Evolutionary conservation across 257 asterid genomes (phyloP), one percentile per base, ranked within the genome.

Genomic region (Agastache rugosa): DNA sequence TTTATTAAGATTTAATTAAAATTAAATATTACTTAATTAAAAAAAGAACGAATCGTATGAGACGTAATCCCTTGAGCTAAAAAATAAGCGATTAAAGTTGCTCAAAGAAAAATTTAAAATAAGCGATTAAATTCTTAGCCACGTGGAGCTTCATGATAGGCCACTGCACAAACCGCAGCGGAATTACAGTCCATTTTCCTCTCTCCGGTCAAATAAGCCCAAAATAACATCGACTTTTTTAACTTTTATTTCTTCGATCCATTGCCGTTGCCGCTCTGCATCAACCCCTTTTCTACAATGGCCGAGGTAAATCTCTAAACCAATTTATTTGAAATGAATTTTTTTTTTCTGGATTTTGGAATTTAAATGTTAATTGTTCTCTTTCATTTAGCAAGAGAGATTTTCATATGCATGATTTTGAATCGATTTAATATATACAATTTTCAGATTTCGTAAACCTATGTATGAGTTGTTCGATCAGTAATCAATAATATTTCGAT

Each of bases 231-330:
- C 76, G 62, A 27, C 11, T 3, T 71, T 3, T 71, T 71, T 76
- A 12, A 22, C 42, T 53, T 23, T 54, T 48, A 68, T 23, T 62
- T 56, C 67, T 64, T 31, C 35, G 63, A 62, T 80, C 68, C 75
- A 35, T 48, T 25, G 15, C n/a, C n/a, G n/a, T 48, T 25, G 15
- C 29, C 45, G n/a, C 42, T 48, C 60, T 47, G 60, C 72, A 22
- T 61, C 75, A 45, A 56, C 42, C 76, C 45, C 83, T 45, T n/a
- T 45, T 83, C 79, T 17, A 20, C 79, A 63, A 85, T 85, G 89
- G 84, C 79, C 10, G 89, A 85, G 87, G 89, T 82, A 78, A 72
- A 65, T 76, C 77, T 72, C 2, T 23, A 29, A 4, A 19, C 63
- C 6, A 23, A 20, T 25, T 4, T 41, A 23, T 59, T 35, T 11